phyloP scores from a whole-genome alignment of 768 basidiomycete genomes.

The Suillus alpinus region DNA sequence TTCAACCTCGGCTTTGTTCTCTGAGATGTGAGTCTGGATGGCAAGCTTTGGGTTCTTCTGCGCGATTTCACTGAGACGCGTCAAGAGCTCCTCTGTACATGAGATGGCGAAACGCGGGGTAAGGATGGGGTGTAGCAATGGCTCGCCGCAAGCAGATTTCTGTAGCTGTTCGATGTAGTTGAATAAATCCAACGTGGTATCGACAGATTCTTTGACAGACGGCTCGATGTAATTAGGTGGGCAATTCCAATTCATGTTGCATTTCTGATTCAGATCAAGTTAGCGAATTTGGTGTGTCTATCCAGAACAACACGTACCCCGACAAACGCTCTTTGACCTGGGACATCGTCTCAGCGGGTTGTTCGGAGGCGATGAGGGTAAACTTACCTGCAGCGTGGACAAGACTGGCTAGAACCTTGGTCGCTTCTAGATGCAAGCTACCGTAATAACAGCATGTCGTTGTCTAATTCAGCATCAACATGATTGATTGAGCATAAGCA shows the following conservation, averaged over 20 bases:
- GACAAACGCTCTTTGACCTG: slow-evolving; percentile 84
- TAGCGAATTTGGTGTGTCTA: not conserved
- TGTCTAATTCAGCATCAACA: slow-evolving; percentile 50
- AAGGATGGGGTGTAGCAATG: slow-evolving; percentile 83
- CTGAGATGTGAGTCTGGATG: slow-evolving; percentile 92
- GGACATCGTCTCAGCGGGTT: slow-evolving; percentile 9
- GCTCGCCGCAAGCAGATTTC: slow-evolving; percentile 32
- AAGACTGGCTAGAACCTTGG: slow-evolving; percentile 78
- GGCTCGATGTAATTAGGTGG: slow-evolving; percentile 71
- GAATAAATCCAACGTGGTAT: slow-evolving; percentile 63
- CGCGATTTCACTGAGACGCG: slow-evolving; percentile 60
- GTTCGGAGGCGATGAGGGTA: not conserved
- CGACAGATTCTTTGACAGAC: slow-evolving; percentile 55
- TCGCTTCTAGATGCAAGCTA: slow-evolving; percentile 75
- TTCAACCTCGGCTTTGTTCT: slow-evolving; percentile 73
- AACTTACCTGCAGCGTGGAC: slow-evolving; percentile 56
- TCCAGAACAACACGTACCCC: slow-evolving; percentile 52
- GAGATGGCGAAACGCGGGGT: slow-evolving; percentile 97
- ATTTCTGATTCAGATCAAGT: slow-evolving; percentile 27
- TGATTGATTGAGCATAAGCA: slow-evolving; percentile 1
- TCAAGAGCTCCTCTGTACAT: slow-evolving; percentile 71
- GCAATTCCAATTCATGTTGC: slow-evolving; percentile 54
- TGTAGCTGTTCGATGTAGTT: slow-evolving; percentile 61
- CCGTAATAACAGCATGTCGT: slow-evolving; percentile 94
- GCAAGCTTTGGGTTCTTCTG: slow-evolving; percentile 55